Evolutionary conservation across 176 grass and related monocot species (phyloP).

Genomic region (Cocos nucifera): DNA sequence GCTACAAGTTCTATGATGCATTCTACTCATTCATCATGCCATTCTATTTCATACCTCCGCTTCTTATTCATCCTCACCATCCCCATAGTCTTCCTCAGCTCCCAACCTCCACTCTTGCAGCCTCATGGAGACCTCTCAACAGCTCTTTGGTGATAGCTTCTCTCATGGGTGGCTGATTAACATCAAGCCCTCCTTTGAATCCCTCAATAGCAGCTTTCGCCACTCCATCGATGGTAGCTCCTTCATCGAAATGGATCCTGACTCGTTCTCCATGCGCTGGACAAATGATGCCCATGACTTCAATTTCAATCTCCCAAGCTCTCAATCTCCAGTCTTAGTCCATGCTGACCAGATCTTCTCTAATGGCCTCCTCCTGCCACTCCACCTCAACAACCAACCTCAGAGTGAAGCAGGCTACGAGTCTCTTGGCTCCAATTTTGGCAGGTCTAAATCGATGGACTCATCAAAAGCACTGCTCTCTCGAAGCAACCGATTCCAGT

Average conservation of each 20-base stretch:
- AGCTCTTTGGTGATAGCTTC: constrained; percentile 46
- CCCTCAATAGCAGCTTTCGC: constrained; percentile 31
- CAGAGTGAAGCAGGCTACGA: too few relatives aligned
- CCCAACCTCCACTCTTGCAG: constrained; percentile 1
- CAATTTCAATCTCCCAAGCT: constrained; percentile 21
- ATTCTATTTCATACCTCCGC: constrained; percentile 34
- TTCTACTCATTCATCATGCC: constrained; percentile 7
- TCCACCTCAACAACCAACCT: constrained; percentile 1
- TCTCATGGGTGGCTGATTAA: constrained; percentile 30
- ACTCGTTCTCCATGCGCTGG: constrained; percentile 83
- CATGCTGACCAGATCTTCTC: constrained; percentile 39
- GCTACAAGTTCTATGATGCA: background rate
- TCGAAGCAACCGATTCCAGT: too few relatives aligned
- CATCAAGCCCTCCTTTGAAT: constrained; percentile 16
- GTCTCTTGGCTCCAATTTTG: too few relatives aligned
- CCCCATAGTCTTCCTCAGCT: constrained; percentile 15
- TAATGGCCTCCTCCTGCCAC: constrained; percentile 25
- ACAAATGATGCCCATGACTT: constrained; percentile 22
- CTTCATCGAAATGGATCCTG: constrained; percentile 83
- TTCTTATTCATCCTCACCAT: background rate
- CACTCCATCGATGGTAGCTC: constrained; percentile 27
- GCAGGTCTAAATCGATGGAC: too few relatives aligned
- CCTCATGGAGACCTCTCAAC: constrained; percentile 44
- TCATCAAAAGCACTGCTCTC: too few relatives aligned
- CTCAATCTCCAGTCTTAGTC: constrained; percentile 18